Percentiles rank a stretch among this genome's conserved stretches.
These are phyloP conservation scores for Evernia prunastri DNA, from an alignment of 495 filamentous ascomycete genomes.

Conservation along the genomic window DNA sequence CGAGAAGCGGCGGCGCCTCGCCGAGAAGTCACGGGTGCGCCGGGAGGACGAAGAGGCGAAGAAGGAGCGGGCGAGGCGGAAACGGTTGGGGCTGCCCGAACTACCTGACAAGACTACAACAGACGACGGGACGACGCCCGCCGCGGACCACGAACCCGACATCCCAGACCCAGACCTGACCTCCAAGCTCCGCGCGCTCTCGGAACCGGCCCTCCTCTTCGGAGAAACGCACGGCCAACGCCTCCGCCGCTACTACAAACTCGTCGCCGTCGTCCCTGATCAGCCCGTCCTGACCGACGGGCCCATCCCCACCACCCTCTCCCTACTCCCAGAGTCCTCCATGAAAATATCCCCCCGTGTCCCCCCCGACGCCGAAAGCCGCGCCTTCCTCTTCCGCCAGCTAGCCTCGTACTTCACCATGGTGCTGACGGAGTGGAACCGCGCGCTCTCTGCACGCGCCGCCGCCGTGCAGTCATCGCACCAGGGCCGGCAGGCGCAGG, in stretches of 20 bases:
- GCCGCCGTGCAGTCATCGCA: slow-evolving; percentile 60
- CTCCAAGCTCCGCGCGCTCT: slow-evolving; percentile 58
- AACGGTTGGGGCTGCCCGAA: slow-evolving; percentile 63
- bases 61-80: slow-evolving; percentile 49
- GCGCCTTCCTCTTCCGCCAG: slow-evolving; percentile 71
- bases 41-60: slow-evolving; percentile 64
- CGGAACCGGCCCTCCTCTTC: slow-evolving; percentile 71
- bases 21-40: slow-evolving; percentile 64
- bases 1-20: slow-evolving; percentile 70
- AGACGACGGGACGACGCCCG: slow-evolving; percentile 35
- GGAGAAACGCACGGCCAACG: slow-evolving; percentile 69
- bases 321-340: slow-evolving; percentile 69
- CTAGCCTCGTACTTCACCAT: slow-evolving; percentile 89
- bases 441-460: slow-evolving; percentile 62
- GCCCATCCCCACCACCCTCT: slow-evolving; percentile 65
- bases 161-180: slow-evolving; percentile 66
- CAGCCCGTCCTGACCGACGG: slow-evolving; percentile 49
- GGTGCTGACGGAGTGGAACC: slow-evolving; percentile 82
- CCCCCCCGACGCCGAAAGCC: slow-evolving; percentile 47
- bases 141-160: slow-evolving; percentile 51
- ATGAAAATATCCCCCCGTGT: slow-evolving; percentile 70
- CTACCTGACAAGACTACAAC: slow-evolving; percentile 42
- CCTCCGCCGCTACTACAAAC: slow-evolving; percentile 60
- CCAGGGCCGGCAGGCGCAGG: slow-evolving; percentile 67
- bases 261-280: slow-evolving; percentile 42